phyloP scores from a whole-genome alignment of 2,329 filamentous ascomycete species.

The Alternaria gaisen region DNA sequence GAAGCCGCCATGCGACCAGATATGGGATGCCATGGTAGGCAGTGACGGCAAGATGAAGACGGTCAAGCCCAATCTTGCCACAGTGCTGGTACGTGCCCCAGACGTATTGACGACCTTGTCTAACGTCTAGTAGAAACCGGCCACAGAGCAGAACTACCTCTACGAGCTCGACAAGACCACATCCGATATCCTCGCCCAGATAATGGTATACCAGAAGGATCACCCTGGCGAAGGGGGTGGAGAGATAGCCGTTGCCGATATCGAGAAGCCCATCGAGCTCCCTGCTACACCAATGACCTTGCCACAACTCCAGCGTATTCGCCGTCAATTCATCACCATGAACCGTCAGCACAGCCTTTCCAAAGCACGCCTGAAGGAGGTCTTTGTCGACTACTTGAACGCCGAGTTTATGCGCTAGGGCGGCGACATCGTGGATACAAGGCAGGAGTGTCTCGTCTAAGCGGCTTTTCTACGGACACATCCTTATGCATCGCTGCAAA shows the following conservation, averaged over 20 bases:
- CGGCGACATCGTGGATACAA: neutral
- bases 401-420: conserved; percentile 46
- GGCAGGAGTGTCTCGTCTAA: conserved; percentile 18
- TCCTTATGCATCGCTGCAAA: neutral
- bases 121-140: conserved; percentile 60
- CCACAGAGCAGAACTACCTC: conserved; percentile 73
- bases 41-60: conserved; percentile 69
- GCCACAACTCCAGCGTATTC: conserved; percentile 78
- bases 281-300: conserved; percentile 72
- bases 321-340: conserved; percentile 79
- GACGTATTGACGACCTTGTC: neutral
- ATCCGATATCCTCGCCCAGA: conserved; percentile 75
- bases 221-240: conserved; percentile 70
- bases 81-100: conserved; percentile 62
- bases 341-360: conserved; percentile 70
- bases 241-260: conserved; percentile 63
- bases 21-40: conserved; percentile 77
- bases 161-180: conserved; percentile 82
- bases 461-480: neutral
- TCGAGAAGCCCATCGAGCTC: conserved; percentile 69
- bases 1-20: conserved; percentile 69
- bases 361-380: conserved; percentile 49
- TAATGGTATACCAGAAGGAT: conserved; percentile 73
- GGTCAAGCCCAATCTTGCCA: conserved; percentile 78
- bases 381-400: conserved; percentile 53